phyloP scores from a whole-genome alignment of 2,329 filamentous ascomycete species.

The Fusarium zealandicum region DNA sequence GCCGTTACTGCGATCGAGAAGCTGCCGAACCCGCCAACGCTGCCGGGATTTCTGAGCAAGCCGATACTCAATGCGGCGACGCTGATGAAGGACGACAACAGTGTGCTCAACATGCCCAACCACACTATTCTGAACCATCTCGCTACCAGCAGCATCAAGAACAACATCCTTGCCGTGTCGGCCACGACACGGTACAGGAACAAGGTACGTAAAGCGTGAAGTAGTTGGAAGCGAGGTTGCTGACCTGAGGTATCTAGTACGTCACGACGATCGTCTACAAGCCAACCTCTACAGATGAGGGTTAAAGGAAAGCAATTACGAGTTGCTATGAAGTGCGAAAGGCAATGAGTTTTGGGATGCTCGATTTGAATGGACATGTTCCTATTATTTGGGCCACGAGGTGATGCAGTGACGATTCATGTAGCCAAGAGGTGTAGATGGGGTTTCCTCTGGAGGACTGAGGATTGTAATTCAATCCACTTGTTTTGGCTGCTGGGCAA shows the following conservation, averaged over 20 bases:
- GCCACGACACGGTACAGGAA: slow-evolving; percentile 97
- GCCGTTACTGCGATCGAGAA: slow-evolving; percentile 79
- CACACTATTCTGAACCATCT: slow-evolving; percentile 96
- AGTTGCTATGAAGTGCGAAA: neutral
- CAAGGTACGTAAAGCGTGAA: slow-evolving; percentile 69
- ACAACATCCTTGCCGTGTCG: slow-evolving; percentile 92
- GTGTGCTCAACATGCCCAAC: slow-evolving; percentile 95
- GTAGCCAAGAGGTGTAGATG: slow-evolving; percentile 1
- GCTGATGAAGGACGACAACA: slow-evolving; percentile 97
- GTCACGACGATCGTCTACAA: slow-evolving; percentile 98
- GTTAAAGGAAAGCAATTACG: slow-evolving; percentile 31
- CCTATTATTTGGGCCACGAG: slow-evolving; percentile 7
- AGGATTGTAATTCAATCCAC: neutral
- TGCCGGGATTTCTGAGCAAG: slow-evolving; percentile 91
- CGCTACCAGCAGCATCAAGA: slow-evolving; percentile 97
- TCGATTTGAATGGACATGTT: slow-evolving; percentile 4
- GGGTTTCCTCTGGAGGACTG: neutral
- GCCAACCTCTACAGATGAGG: slow-evolving; percentile 70
- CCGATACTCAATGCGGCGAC: slow-evolving; percentile 92
- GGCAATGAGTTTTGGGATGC: neutral
- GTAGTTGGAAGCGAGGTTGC: neutral
- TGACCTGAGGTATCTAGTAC: slow-evolving; percentile 67
- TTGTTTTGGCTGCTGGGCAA: too few relatives aligned
- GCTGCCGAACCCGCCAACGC: slow-evolving; percentile 80
- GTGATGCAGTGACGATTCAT: slow-evolving; percentile 17